Conservation (phyloP, 140 eudicot genomes). For the Bidens hawaiensis region DNA sequence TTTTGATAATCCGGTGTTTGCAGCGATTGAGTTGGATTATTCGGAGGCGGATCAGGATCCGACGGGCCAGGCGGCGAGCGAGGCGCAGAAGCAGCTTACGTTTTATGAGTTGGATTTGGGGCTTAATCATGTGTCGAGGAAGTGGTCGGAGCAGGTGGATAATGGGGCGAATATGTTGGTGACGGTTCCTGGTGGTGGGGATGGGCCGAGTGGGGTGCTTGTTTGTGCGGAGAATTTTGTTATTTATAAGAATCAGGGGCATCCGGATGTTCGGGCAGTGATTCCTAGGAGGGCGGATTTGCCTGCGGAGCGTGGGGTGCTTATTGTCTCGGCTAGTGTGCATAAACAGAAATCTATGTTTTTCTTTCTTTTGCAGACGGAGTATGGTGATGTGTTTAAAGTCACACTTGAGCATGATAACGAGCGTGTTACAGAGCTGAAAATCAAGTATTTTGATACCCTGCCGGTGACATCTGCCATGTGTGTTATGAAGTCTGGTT, state of each 20-base stretch:
- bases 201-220: slow-evolving; percentile 97
- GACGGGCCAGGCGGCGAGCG: slow-evolving; percentile 80
- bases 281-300: slow-evolving; percentile 89
- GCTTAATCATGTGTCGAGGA: slow-evolving; percentile 91
- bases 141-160: slow-evolving; percentile 92
- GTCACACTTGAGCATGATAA: slow-evolving; percentile 83
- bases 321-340: slow-evolving; percentile 89
- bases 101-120: slow-evolving; percentile 92
- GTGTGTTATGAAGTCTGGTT: slow-evolving; percentile 89
- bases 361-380: slow-evolving; percentile 88
- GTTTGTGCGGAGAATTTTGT: slow-evolving; percentile 97
- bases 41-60: slow-evolving; percentile 95
- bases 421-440: slow-evolving; percentile 76
- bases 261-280: slow-evolving; percentile 83
- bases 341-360: slow-evolving; percentile 87
- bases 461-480: too few species aligned
- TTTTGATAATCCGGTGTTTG: slow-evolving; percentile 91
- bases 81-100: slow-evolving; percentile 87
- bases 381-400: slow-evolving; percentile 91
- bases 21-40: slow-evolving; percentile 96
- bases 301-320: slow-evolving; percentile 92
- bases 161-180: slow-evolving; percentile 96
- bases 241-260: slow-evolving; percentile 89
- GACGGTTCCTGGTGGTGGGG: slow-evolving; percentile 97
- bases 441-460: slow-evolving; percentile 94